A percentile compares a stretch with the other conserved stretches of the same genome.
These are phyloP conservation scores for Aspergillus conjunctus DNA, from an alignment of 495 filamentous ascomycete genomes.

Conservation along the genomic window DNA sequence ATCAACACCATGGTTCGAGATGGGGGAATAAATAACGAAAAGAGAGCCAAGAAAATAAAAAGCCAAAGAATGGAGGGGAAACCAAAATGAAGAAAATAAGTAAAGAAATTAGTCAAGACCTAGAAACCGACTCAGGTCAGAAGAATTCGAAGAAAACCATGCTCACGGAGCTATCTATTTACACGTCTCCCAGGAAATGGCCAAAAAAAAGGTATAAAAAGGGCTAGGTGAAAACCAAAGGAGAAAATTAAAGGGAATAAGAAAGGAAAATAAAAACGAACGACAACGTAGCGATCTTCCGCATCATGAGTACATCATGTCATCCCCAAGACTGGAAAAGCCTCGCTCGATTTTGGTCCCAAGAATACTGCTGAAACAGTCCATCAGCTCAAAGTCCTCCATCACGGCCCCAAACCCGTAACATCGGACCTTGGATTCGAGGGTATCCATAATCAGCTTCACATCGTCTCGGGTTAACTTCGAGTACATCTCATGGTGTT, in stretches of 20 bases:
- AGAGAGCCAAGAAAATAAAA: background rate
- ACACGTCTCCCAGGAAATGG: conserved; percentile 6
- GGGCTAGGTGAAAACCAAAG: background rate
- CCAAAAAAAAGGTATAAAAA: background rate
- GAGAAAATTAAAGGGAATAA: background rate
- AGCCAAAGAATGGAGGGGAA: background rate
- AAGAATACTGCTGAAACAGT: conserved; percentile 76
- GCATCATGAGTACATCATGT: conserved; percentile 42
- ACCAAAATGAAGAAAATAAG: conserved; percentile 1
- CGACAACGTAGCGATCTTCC: background rate
- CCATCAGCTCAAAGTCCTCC: conserved; percentile 89
- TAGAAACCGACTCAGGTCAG: conserved; percentile 1
- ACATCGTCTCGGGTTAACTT: conserved; percentile 71
- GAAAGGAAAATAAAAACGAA: background rate
- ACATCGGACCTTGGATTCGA: conserved; percentile 82
- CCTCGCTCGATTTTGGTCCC: conserved; percentile 60
- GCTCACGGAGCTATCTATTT: conserved; percentile 23
- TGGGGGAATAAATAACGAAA: too few species aligned
- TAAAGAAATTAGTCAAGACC: conserved; percentile 6
- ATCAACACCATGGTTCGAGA: background rate
- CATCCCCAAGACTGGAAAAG: conserved; percentile 33
- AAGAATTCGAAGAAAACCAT: conserved; percentile 11
- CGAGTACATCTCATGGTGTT: conserved; percentile 66
- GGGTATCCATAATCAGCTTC: conserved; percentile 66
- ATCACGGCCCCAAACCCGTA: conserved; percentile 75